Evolutionary conservation across 1,284 basidiomycete genomes (phyloP).

Genomic region (Blastosporella zonata): DNA sequence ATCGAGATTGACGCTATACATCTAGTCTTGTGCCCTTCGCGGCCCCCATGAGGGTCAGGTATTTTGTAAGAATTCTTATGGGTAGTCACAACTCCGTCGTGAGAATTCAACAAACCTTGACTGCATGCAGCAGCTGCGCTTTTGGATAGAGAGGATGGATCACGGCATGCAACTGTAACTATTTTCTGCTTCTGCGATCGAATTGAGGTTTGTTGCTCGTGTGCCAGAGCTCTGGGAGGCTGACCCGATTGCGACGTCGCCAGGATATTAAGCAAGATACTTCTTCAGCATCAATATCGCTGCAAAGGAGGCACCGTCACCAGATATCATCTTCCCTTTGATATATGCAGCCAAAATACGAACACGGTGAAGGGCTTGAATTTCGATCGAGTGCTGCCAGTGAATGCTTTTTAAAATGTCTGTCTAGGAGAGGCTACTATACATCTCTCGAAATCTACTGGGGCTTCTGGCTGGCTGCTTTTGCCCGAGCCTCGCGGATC

Average conservation of each 20-base stretch:
- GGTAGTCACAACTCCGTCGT: too few species aligned
- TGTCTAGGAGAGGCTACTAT: too few species aligned
- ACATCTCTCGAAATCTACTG: neutral
- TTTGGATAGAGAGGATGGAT: conserved; percentile 5
- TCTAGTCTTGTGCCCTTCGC: too few species aligned
- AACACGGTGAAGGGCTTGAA: neutral
- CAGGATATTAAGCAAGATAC: neutral
- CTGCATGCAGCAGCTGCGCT: conserved; percentile 1
- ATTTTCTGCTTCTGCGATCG: conserved; percentile 1
- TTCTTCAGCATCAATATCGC: conserved; percentile 2
- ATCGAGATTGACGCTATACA: too few species aligned
- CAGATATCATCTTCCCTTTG: conserved; percentile 4
- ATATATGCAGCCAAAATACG: neutral
- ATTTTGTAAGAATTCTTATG: too few species aligned
- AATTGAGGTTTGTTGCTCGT: conserved; percentile 6
- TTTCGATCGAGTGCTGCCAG: neutral
- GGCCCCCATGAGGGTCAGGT: too few species aligned
- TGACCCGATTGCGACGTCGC: conserved; percentile 1
- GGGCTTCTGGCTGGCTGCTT: neutral
- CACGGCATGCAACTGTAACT: conserved; percentile 1
- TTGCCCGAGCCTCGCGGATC: conserved; percentile 34
- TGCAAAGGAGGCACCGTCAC: conserved; percentile 3
- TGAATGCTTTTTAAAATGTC: conserved; percentile 1
- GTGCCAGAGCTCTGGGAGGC: conserved; percentile 4
- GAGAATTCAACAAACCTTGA: too few species aligned